Conservation (phyloP, 257 asterid genomes). For the Cordia subcordata region DNA sequence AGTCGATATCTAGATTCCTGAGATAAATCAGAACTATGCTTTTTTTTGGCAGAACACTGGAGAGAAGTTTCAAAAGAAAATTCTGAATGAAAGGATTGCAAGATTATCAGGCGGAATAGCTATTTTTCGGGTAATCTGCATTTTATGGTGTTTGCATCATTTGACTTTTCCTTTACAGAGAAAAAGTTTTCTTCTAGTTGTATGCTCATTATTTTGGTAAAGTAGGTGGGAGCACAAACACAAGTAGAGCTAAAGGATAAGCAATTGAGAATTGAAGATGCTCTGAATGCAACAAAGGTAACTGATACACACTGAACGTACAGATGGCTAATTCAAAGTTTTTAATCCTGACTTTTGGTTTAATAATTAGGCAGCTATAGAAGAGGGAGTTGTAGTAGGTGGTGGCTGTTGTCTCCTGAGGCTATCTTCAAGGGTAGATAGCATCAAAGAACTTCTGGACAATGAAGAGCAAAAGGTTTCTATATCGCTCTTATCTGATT, state of each 20-base stretch:
- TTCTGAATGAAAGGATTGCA: slow-evolving; percentile 72
- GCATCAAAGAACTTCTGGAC: slow-evolving; percentile 46
- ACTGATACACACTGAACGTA: background rate
- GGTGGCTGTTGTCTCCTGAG: slow-evolving; percentile 86
- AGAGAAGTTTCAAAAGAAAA: slow-evolving; percentile 66
- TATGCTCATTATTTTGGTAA: background rate
- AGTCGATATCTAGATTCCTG: too few relatives aligned
- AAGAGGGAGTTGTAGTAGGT: slow-evolving; percentile 89
- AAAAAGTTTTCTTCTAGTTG: background rate
- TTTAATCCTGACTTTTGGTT: background rate
- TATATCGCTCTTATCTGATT: background rate
- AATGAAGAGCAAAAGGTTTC: slow-evolving; percentile 73
- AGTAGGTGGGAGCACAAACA: slow-evolving; percentile 85
- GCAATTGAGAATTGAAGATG: slow-evolving; percentile 82
- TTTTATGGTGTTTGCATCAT: slow-evolving; percentile 3
- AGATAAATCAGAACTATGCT: too few relatives aligned
- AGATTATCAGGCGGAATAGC: slow-evolving; percentile 80
- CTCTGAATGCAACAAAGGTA: slow-evolving; percentile 92
- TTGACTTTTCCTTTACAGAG: background rate
- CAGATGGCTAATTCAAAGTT: background rate
- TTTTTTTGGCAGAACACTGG: slow-evolving; percentile 50
- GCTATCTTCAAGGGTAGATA: slow-evolving; percentile 57
- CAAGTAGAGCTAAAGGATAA: slow-evolving; percentile 77
- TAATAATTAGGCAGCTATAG: slow-evolving; percentile 63
- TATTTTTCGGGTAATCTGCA: slow-evolving; percentile 53